A percentile compares a stretch with the other conserved stretches of the same genome.
phyloP scores from a whole-genome alignment of 2,329 filamentous ascomycete genomes.

The Pestalotiopsis sp. region DNA sequence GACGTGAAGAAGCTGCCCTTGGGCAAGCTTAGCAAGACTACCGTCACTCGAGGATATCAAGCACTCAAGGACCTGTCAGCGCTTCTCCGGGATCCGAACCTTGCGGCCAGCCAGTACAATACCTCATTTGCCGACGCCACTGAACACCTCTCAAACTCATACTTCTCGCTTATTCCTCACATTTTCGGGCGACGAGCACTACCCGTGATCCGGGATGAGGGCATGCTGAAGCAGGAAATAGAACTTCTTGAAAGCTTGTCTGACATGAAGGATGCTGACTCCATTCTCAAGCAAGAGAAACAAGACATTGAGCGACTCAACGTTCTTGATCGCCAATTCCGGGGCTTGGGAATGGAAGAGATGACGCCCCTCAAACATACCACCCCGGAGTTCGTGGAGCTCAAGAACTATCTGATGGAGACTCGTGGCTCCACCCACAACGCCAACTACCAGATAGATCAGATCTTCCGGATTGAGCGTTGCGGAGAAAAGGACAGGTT shows the following conservation, averaged over 20 bases:
- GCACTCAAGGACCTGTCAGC: slow-evolving; percentile 73
- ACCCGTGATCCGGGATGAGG: slow-evolving; percentile 60
- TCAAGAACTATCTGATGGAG: slow-evolving; percentile 66
- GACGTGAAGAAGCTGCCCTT: slow-evolving; percentile 76
- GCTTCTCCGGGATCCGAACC: slow-evolving; percentile 55
- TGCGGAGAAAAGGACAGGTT: slow-evolving; percentile 72
- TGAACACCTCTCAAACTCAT: slow-evolving; percentile 71
- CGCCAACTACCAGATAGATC: slow-evolving; percentile 59
- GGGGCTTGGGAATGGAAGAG: slow-evolving; percentile 70
- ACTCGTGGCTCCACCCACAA: slow-evolving; percentile 69
- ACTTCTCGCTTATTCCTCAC: slow-evolving; percentile 82
- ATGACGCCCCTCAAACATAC: slow-evolving; percentile 67
- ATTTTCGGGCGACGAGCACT: slow-evolving; percentile 68
- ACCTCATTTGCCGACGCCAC: slow-evolving; percentile 41
- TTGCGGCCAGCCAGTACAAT: slow-evolving; percentile 45
- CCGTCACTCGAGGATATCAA: slow-evolving; percentile 74
- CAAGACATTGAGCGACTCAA: slow-evolving; percentile 55
- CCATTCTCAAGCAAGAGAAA: slow-evolving; percentile 70
- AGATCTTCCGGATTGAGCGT: slow-evolving; percentile 83
- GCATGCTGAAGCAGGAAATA: slow-evolving; percentile 70
- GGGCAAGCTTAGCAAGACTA: slow-evolving; percentile 80
- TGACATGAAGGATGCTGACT: slow-evolving; percentile 80
- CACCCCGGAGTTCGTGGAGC: slow-evolving; percentile 63
- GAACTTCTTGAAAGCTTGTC: slow-evolving; percentile 78
- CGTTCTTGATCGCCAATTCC: slow-evolving; percentile 70